Evolutionary conservation across 2,329 filamentous ascomycete species (phyloP).

Genomic region (Neocatenulostroma microsporum): DNA sequence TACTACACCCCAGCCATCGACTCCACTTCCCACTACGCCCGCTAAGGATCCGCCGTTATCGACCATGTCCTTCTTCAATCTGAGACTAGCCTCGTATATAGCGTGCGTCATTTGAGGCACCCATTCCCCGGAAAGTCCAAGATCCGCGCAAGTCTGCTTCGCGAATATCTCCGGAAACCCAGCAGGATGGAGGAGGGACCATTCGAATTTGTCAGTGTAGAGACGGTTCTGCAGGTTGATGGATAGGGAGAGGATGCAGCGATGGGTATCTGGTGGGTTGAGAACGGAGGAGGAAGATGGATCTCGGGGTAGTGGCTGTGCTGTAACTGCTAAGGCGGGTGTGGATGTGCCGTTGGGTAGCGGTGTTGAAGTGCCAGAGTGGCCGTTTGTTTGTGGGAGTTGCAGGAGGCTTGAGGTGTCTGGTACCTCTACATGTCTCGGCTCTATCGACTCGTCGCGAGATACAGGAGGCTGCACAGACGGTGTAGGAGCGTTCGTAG

Average conservation of each 20-base stretch:
- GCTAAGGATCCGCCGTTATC: slow-evolving; percentile 58
- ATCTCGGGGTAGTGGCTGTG: slow-evolving; percentile 47
- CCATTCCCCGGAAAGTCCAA: slow-evolving; percentile 88
- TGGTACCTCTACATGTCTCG: slow-evolving; percentile 25
- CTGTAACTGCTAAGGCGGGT: slow-evolving; percentile 59
- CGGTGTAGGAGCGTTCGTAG: slow-evolving; percentile 23
- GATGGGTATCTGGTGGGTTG: slow-evolving; percentile 89
- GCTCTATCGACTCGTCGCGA: slow-evolving; percentile 44
- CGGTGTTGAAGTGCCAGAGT: slow-evolving; percentile 39
- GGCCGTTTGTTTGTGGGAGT: slow-evolving; percentile 46
- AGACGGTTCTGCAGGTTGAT: slow-evolving; percentile 86
- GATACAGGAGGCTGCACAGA: slow-evolving; percentile 37
- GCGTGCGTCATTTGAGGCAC: slow-evolving; percentile 88
- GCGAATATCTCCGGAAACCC: slow-evolving; percentile 90
- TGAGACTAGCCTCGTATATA: slow-evolving; percentile 89
- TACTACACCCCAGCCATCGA: slow-evolving; percentile 63
- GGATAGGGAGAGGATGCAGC: slow-evolving; percentile 83
- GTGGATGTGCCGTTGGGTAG: slow-evolving; percentile 38
- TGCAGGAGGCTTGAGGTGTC: slow-evolving; percentile 23
- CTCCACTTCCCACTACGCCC: slow-evolving; percentile 66
- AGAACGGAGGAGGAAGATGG: slow-evolving; percentile 47
- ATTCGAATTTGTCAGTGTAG: slow-evolving; percentile 96
- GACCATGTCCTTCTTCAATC: slow-evolving; percentile 91
- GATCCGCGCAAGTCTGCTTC: slow-evolving; percentile 82
- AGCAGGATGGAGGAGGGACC: slow-evolving; percentile 86